Base-by-base conservation (phyloP, 805 yeast genomes). In the Saccharomyces mikatae region DNA sequence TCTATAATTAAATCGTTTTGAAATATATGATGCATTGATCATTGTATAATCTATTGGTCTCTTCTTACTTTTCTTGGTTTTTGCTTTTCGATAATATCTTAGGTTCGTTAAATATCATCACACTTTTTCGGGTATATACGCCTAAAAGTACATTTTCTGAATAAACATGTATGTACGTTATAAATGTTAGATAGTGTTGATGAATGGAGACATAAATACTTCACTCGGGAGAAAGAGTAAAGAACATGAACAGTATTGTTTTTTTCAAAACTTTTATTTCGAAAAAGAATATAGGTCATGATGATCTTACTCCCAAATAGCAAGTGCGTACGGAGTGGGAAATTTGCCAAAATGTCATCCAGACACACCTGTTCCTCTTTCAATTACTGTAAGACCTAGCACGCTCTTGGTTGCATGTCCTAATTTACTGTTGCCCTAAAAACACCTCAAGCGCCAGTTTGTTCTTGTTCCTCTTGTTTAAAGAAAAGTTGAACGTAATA, bases 401-500 rank as follows among this genome's bases (percentile, higher is more conserved):
- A 1, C 10, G 44, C 6, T 21, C 21, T 2, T 1, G 8, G 3
- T 36, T 17, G 17, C 8, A 4, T 36, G 6, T 17, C 13, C 11
- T 17, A 17, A 6, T 6, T 17, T 36, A 17, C 3, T 1, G 44
- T 17, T 36, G 10, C 24, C 8, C 24, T 2, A 36, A 17, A 6
- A 17, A 9, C 8, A 17, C 22, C 8, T 36, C 44, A 36, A 17
- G 24, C 24, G 17, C 11, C 44, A 2, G 22, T 22, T 36, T 17
- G 44, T 17, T 17, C 44, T 36, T 17, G 22, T 6, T 17, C 44
- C 5, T 36, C 41, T 17, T 47, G 48, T 44, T 56, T 55, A 27
- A 80, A 89, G 60, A 87, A 76, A 49, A 89, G 66, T 68, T 90
- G 97, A 14, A 90, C 62, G 63, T 81, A 87, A 61, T 81, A 87